Evolutionary conservation across 2,329 filamentous ascomycete genomes (phyloP).

Genomic region (Hysterium pulicare): DNA sequence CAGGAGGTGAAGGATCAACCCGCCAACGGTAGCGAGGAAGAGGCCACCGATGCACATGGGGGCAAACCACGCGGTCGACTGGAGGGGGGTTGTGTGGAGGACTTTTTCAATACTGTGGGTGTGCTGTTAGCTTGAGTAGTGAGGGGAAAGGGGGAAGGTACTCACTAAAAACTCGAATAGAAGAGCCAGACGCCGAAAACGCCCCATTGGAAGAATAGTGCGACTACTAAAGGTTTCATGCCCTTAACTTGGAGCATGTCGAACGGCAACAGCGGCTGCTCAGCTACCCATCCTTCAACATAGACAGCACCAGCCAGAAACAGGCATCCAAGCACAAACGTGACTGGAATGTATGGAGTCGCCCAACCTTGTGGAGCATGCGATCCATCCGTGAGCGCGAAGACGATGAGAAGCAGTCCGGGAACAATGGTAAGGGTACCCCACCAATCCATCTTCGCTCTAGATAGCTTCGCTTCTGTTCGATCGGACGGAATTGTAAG

Average conservation of each 20-base stretch:
- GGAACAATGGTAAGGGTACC: slow-evolving; percentile 9
- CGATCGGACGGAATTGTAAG: slow-evolving; percentile 1
- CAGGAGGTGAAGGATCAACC: slow-evolving; percentile 64
- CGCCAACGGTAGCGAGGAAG: slow-evolving; percentile 60
- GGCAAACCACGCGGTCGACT: slow-evolving; percentile 65
- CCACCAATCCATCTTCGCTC: slow-evolving; percentile 11
- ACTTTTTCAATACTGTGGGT: slow-evolving; percentile 55
- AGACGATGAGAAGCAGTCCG: slow-evolving; percentile 64
- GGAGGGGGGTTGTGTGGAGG: slow-evolving; percentile 57
- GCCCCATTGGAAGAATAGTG: slow-evolving; percentile 33
- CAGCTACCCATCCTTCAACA: slow-evolving; percentile 64
- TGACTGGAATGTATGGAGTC: slow-evolving; percentile 64
- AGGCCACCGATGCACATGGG: slow-evolving; percentile 68
- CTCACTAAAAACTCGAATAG: slow-evolving; percentile 12
- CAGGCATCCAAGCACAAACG: slow-evolving; percentile 58
- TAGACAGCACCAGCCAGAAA: slow-evolving; percentile 59
- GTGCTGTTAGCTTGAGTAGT: not conserved
- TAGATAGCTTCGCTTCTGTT: not conserved
- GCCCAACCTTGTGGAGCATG: slow-evolving; percentile 64
- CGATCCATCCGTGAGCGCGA: slow-evolving; percentile 66
- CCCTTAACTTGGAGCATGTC: slow-evolving; percentile 64
- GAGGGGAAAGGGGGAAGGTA: not conserved
- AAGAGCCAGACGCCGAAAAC: slow-evolving; percentile 9
- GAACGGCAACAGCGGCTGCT: slow-evolving; percentile 62
- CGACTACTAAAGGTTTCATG: slow-evolving; percentile 42